Evolutionary conservation across 148 eudicot genomes (phyloP).

Genomic region (Hydrangea macrophylla): DNA sequence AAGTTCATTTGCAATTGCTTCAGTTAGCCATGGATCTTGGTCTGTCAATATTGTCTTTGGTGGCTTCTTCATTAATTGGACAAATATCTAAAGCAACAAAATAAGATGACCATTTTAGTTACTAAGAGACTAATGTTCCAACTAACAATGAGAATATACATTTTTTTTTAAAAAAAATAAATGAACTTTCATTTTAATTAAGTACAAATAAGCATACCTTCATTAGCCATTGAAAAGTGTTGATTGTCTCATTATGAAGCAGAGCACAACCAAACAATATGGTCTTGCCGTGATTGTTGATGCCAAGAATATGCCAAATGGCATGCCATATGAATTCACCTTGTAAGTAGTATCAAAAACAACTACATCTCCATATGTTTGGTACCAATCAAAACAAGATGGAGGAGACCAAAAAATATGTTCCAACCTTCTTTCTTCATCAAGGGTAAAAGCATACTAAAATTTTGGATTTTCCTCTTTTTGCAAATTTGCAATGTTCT

Average conservation of each 20-base stretch:
- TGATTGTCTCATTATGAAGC: slow-evolving; percentile 16
- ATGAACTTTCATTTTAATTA: too few relatives aligned
- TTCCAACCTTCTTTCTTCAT: too few relatives aligned
- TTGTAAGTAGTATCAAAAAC: too few relatives aligned
- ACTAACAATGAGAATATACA: too few relatives aligned
- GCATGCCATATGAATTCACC: slow-evolving; percentile 13
- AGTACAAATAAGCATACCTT: neutral
- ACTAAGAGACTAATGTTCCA: neutral
- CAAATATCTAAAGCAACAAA: slow-evolving; percentile 6
- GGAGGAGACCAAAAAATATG: too few relatives aligned
- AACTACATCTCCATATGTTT: too few relatives aligned
- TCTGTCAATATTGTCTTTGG: too few relatives aligned
- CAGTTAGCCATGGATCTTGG: too few relatives aligned
- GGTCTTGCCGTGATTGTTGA: slow-evolving; percentile 17
- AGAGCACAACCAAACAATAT: slow-evolving; percentile 5
- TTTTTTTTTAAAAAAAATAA: neutral
- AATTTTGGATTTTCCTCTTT: slow-evolving; percentile 9
- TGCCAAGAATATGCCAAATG: slow-evolving; percentile 8
- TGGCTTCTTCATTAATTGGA: slow-evolving; percentile 15
- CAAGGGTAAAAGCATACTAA: too few relatives aligned
- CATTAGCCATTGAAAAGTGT: slow-evolving; percentile 7
- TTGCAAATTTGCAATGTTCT: slow-evolving; percentile 9
- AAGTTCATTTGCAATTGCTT: too few relatives aligned
- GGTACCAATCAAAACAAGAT: too few relatives aligned
- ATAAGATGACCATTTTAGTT: too few relatives aligned